Base-by-base conservation (phyloP, 257 asterid species). In the Eucommia ulmoides region DNA sequence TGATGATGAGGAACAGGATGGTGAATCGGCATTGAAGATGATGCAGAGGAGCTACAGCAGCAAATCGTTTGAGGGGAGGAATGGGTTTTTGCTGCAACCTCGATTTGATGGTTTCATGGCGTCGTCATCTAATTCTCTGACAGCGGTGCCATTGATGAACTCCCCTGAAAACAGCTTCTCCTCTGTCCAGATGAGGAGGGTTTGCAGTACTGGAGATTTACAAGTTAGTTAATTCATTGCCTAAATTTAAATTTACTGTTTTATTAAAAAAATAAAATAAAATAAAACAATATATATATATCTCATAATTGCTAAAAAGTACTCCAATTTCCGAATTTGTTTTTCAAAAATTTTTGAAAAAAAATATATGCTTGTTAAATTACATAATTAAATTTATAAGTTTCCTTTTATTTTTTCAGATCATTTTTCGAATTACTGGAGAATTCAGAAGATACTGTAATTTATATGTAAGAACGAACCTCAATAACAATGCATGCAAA, bases 31-130 rank as follows among this genome's bases (percentile, higher is more conserved):
- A 6, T 53, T 58, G 53, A 88, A 67, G 61, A 23, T 81, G 71
- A 84, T 88, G 84, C 95, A 82, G 44, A 75, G 93, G 70, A 88
- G 93, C 50, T 74, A 54, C 50, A 84, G 94, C 48, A 84, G 95
- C 51, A 79, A 74, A 46, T 69, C 76, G 20, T 79, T 75, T 50
- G 89, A 72, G 12, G 68, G 66, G 14, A 73, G 55, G 6, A 69
- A 49, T 11, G 56, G 45, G 11, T 63, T 64, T 5, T 12, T 58
- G 14, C 78, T 72, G 51, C 78, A 55, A 8, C 86, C 84, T 8
- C 64, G 23, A 1, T 64, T 81, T 50, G 84, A 71, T 50, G 10
- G 66, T 21, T 58, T 72, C 33, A 18, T 69, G 55, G 89, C 81
- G 51, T 62, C 81, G 7, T 61, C 67, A 20, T n/a, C n/a, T n/a